Percentiles rank a stretch among this genome's conserved stretches.
These are phyloP conservation scores for Tubosaeta brunneosetosa DNA, from an alignment of 768 basidiomycete genomes.

Conservation along the genomic window DNA sequence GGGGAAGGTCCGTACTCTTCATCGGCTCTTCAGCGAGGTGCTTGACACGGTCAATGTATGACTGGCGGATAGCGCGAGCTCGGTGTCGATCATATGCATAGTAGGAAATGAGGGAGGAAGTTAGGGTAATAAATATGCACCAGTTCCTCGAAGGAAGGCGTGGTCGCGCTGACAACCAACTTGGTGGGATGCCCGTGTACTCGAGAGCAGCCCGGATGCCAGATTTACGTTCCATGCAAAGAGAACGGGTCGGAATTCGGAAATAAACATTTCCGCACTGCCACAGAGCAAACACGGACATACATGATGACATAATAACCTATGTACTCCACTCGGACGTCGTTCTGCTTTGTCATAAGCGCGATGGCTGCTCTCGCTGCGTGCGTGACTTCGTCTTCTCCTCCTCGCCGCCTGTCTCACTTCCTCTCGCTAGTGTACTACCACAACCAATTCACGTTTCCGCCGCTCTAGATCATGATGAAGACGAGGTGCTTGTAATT, in stretches of 20 bases:
- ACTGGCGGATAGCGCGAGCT: conserved; percentile 70
- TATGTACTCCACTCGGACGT: conserved; percentile 5
- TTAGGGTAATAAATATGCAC: conserved; percentile 85
- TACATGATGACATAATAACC: conserved; percentile 18
- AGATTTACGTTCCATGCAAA: conserved; percentile 34
- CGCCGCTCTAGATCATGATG: conserved; percentile 49
- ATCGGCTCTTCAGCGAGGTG: conserved; percentile 68
- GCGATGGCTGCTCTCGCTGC: conserved; percentile 68
- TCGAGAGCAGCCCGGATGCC: conserved; percentile 59
- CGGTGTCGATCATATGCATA: conserved; percentile 86
- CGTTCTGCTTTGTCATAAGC: conserved; percentile 18
- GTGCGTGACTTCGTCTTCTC: conserved; percentile 41
- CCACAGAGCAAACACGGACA: conserved; percentile 23
- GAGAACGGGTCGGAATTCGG: conserved; percentile 18
- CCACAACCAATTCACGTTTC: conserved; percentile 61
- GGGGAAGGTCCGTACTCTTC: conserved; percentile 58
- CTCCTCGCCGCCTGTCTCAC: neutral
- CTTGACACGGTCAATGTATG: conserved; percentile 77
- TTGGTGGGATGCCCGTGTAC: conserved; percentile 65
- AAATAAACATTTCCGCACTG: conserved; percentile 15
- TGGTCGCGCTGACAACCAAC: conserved; percentile 81
- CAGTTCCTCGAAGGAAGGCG: conserved; percentile 88
- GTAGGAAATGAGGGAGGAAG: conserved; percentile 61
- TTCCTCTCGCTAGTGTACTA: conserved; percentile 45
- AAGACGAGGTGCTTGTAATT: conserved; percentile 40